Evolutionary conservation across 2,329 filamentous ascomycete species (phyloP).

Genomic region (Xylaria sp.): DNA sequence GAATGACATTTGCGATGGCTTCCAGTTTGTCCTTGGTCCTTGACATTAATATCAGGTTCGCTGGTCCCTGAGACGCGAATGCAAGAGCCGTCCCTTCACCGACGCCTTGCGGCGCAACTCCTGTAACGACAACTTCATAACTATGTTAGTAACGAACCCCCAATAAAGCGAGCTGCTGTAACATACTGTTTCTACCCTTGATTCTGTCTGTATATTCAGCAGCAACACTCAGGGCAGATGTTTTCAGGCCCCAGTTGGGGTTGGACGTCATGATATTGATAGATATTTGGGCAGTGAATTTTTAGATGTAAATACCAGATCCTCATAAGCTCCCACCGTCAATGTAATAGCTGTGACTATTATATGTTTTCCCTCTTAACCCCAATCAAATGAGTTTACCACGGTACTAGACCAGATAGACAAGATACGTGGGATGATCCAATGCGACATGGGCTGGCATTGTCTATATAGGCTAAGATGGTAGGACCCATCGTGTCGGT

Average conservation of each 20-base stretch:
- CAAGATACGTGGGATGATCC: conserved; percentile 6
- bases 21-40: conserved; percentile 57
- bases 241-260: conserved; percentile 46
- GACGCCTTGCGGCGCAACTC: conserved; percentile 55
- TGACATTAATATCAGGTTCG: conserved; percentile 56
- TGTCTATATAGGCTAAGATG: conserved; percentile 34
- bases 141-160: conserved; percentile 21
- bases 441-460: conserved; percentile 8
- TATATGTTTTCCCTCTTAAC: background rate
- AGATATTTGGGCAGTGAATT: background rate
- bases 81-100: conserved; percentile 55
- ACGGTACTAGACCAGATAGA: background rate
- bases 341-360: background rate
- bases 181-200: conserved; percentile 44
- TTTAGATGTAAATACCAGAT: background rate
- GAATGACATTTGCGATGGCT: conserved; percentile 53
- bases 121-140: conserved; percentile 54
- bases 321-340: background rate
- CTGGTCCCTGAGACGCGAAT: conserved; percentile 57
- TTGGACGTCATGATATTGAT: conserved; percentile 46
- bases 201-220: conserved; percentile 44
- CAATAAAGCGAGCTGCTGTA: conserved; percentile 32
- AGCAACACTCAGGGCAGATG: conserved; percentile 52
- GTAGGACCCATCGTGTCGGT: conserved; percentile 26
- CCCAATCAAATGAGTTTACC: background rate